Evolutionary conservation across 345 rosid species (phyloP).

Genomic region (Durio zibethinus): DNA sequence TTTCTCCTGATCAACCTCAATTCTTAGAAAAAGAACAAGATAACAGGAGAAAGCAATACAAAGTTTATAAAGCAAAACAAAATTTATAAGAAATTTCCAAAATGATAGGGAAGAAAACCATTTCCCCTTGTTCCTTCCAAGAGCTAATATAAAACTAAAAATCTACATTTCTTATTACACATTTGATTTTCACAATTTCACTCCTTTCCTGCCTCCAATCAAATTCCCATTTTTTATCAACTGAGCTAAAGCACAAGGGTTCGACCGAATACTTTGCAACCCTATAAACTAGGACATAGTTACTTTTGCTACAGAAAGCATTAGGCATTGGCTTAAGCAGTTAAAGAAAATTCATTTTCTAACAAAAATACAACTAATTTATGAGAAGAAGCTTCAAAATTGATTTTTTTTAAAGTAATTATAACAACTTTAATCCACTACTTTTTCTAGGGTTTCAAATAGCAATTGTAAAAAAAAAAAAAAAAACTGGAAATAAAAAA

Average conservation of each 20-base stretch:
- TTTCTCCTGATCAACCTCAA: too few species aligned
- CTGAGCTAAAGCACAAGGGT: neutral
- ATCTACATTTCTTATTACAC: neutral
- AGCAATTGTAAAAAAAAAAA: neutral
- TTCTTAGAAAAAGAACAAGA: too few species aligned
- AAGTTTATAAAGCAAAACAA: too few species aligned
- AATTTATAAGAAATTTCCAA: neutral
- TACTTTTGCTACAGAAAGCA: neutral
- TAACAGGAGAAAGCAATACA: neutral
- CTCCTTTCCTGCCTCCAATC: neutral
- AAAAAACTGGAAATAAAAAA: neutral
- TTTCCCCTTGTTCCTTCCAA: neutral
- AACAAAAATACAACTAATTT: neutral
- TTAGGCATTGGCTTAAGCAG: neutral
- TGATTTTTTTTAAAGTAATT: neutral
- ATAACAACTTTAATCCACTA: neutral
- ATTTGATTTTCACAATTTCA: neutral
- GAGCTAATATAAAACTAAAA: neutral
- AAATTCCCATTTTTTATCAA: neutral
- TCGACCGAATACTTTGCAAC: neutral
- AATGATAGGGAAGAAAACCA: neutral
- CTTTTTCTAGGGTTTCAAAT: conserved; percentile 23
- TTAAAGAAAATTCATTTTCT: neutral
- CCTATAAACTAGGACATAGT: neutral
- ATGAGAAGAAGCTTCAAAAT: neutral